Evolutionary conservation across 2,329 filamentous ascomycete genomes (phyloP), one percentile per base, ranked within the genome.

Genomic region (Botryosphaeria dothidea): DNA sequence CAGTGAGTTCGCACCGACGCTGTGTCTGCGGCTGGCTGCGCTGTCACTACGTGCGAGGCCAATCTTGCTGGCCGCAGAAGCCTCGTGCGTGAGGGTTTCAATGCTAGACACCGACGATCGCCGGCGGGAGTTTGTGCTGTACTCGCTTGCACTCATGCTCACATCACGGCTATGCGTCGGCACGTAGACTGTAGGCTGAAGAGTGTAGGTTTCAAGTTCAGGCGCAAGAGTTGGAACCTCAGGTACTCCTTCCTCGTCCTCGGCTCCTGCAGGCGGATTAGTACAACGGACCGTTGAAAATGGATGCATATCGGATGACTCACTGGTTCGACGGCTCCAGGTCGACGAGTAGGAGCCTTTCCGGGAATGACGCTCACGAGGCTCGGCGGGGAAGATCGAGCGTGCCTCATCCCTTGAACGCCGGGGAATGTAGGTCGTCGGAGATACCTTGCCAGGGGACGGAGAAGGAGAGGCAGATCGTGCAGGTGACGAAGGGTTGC

Each of bases 91-190:
- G 48, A 62, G 23, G 15, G 61, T 64, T 11, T 36, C 52, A 21
- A 21, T 52, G 8, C 38, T 58, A 31, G 52, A 58, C 17, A 49
- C 19, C 6, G 49, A 64, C 27, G 43, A 56, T 19, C 46, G 46
- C 5, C 48, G 51, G n/a, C 19, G 61, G 23, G 61, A 46, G 41
- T 54, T 11, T 7, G 61, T 56, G 61, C 61, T 64, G 27, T 64
- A 54, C 3, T 54, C 49, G 25, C 61, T 64, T 31, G 29, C 61
- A 11, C 46, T 54, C 4, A 29, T 25, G 25, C 51, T 54, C 7
- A 56, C 41, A 2, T 60, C 56, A 38, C 34, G 61, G 15, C 27
- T 64, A 27, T 56, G 48, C 29, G 27, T 19, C 23, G 61, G 29
- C 38, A 23, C 15, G 38, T 64, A 64, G 21, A 64, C 49, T 6